These are phyloP conservation scores for Pezicula neosporulosa DNA, from an alignment of 2,329 filamentous ascomycete genomes.

Conservation along the genomic window DNA sequence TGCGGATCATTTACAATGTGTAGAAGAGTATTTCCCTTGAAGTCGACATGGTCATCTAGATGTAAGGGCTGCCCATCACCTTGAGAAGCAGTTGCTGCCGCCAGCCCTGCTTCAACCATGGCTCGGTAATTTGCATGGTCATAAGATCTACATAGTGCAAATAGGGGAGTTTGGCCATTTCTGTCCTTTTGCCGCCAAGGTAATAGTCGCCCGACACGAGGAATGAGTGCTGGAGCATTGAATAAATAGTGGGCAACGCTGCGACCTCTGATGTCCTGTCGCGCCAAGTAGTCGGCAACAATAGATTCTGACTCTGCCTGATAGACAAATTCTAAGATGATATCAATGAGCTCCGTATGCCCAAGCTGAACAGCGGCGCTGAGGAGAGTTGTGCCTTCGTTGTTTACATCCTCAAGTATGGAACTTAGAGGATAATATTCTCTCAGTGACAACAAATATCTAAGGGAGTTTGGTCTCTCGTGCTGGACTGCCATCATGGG, in stretches of 20 bases:
- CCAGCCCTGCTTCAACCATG: constrained; percentile 83
- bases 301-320: constrained; percentile 50
- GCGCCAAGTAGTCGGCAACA: constrained; percentile 65
- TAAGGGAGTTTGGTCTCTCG: constrained; percentile 66
- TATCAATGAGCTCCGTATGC: constrained; percentile 69
- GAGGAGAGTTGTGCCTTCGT: constrained; percentile 83
- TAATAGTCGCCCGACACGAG: constrained; percentile 70
- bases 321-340: constrained; percentile 69
- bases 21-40: constrained; percentile 90
- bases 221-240: constrained; percentile 79
- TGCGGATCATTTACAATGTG: constrained; percentile 89
- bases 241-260: constrained; percentile 96
- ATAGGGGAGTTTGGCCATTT: constrained; percentile 96
- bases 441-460: constrained; percentile 73
- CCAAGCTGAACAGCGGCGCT: constrained; percentile 88
- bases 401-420: constrained; percentile 81
- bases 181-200: constrained; percentile 91
- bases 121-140: constrained; percentile 82
- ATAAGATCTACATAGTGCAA: constrained; percentile 92
- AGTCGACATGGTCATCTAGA: constrained; percentile 87
- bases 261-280: constrained; percentile 80
- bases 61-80: constrained; percentile 77
- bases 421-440: constrained; percentile 70
- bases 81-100: constrained; percentile 71
- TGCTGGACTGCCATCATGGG: constrained; percentile 82